A percentile compares a stretch with the other conserved stretches of the same genome.
phyloP scores from a whole-genome alignment of 2,329 filamentous ascomycete species.

The Paraconiothyrium brasiliense region DNA sequence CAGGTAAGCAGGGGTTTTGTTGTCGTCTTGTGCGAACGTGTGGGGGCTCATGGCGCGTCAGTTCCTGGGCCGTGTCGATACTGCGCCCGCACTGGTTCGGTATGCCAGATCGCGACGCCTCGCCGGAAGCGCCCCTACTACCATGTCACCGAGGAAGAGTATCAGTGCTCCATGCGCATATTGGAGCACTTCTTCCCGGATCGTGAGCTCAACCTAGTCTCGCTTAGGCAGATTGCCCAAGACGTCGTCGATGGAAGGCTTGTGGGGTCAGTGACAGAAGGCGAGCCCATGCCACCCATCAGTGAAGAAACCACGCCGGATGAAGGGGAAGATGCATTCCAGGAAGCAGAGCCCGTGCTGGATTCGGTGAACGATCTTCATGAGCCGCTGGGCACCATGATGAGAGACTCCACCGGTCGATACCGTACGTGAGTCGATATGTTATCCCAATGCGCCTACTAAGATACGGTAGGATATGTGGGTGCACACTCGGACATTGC shows the following conservation, averaged over 20 bases:
- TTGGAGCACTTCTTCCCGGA: constrained; percentile 50
- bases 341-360: constrained; percentile 34
- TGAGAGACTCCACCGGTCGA: constrained; percentile 47
- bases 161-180: constrained; percentile 49
- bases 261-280: constrained; percentile 31
- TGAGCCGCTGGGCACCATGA: constrained; percentile 48
- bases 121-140: constrained; percentile 50
- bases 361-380: constrained; percentile 48
- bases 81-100: constrained; percentile 48
- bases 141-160: constrained; percentile 52
- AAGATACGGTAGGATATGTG: constrained; percentile 37
- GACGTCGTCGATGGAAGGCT: constrained; percentile 44
- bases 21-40: constrained; percentile 15
- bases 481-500: constrained; percentile 50
- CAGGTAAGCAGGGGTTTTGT: constrained; percentile 37
- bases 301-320: constrained; percentile 33
- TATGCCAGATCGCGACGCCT: constrained; percentile 48
- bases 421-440: constrained; percentile 28
- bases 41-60: constrained; percentile 33
- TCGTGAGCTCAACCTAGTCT: constrained; percentile 46
- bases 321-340: constrained; percentile 30
- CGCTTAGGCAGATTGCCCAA: constrained; percentile 44
- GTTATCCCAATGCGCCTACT: background rate
- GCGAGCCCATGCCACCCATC: constrained; percentile 35
- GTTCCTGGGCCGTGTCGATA: constrained; percentile 51